Evolutionary conservation across 1,284 basidiomycete species (phyloP).

Genomic region (Trichosporon asahii): DNA sequence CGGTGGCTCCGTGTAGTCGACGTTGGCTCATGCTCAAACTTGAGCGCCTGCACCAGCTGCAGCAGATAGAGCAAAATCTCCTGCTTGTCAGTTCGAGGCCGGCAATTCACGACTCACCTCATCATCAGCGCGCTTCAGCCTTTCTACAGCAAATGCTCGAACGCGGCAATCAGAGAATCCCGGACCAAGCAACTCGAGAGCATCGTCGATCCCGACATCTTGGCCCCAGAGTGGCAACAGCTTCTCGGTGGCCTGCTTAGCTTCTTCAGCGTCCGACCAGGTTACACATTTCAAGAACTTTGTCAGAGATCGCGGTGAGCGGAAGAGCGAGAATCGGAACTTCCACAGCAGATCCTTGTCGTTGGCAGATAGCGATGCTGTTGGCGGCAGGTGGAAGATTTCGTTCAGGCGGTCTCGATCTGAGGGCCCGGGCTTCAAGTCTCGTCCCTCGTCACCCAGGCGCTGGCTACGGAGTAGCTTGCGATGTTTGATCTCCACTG

Average conservation of each 20-base stretch:
- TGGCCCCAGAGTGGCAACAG: slow-evolving; percentile 88
- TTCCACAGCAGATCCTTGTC: slow-evolving; percentile 98
- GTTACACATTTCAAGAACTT: slow-evolving; percentile 98
- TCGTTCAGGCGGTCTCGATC: slow-evolving; percentile 88
- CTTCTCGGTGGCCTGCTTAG: slow-evolving; percentile 96
- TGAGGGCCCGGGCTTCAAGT: slow-evolving; percentile 93
- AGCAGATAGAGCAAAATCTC: slow-evolving; percentile 89
- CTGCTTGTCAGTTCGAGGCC: slow-evolving; percentile 53
- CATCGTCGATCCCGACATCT: slow-evolving; percentile 94
- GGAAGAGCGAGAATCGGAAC: slow-evolving; percentile 93
- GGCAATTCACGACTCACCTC: slow-evolving; percentile 60
- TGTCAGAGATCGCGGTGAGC: slow-evolving; percentile 69
- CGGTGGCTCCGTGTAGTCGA: slow-evolving; percentile 56
- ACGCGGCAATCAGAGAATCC: slow-evolving; percentile 87
- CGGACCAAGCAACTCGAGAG: slow-evolving; percentile 88
- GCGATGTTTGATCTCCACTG: slow-evolving; percentile 95
- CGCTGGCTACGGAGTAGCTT: slow-evolving; percentile 90
- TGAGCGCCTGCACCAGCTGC: slow-evolving; percentile 95
- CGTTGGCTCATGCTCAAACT: slow-evolving; percentile 64
- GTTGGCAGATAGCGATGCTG: slow-evolving; percentile 76
- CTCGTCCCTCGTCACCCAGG: slow-evolving; percentile 88
- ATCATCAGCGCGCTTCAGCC: slow-evolving; percentile 86
- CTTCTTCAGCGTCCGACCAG: slow-evolving; percentile 93
- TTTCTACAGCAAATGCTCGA: slow-evolving; percentile 86
- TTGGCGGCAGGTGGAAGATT: slow-evolving; percentile 85